phyloP scores from a whole-genome alignment of 2,329 filamentous ascomycete species.

The Claviceps arundinis region DNA sequence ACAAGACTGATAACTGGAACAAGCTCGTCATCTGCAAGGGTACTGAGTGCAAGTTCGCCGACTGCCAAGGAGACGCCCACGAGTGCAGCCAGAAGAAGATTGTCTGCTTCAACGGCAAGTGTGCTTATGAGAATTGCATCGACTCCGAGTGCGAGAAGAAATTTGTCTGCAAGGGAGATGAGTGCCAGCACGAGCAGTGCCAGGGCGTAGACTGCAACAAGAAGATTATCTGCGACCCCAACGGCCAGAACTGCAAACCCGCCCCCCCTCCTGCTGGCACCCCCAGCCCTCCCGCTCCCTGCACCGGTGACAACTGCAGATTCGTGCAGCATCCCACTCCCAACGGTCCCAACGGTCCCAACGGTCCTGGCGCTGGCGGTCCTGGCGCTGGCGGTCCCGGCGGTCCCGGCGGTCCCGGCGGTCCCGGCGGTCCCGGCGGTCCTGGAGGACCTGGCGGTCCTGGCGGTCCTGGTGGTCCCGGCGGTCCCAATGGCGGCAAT shows the following conservation, averaged over 20 bases:
- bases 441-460: neutral
- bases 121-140: constrained; percentile 15
- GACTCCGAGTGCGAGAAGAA: constrained; percentile 20
- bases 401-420: neutral
- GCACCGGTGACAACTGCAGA: constrained; percentile 3
- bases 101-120: constrained; percentile 20
- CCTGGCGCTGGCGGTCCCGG: neutral
- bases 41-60: constrained; percentile 16
- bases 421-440: neutral
- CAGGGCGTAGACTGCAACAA: constrained; percentile 17
- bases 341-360: neutral
- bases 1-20: constrained; percentile 14
- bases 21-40: constrained; percentile 18
- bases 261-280: constrained; percentile 5
- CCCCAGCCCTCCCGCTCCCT: neutral
- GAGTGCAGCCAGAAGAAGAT: constrained; percentile 18
- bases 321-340: neutral
- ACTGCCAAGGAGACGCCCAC: constrained; percentile 8
- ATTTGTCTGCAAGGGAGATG: constrained; percentile 18
- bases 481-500: neutral
- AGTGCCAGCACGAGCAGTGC: constrained; percentile 19
- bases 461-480: neutral
- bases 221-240: constrained; percentile 15
- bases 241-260: constrained; percentile 9
- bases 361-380: neutral